Percentiles rank a stretch among this genome's conserved stretches.
Evolutionary conservation across 257 asterid species (phyloP).

Genomic region (Nicotiana knightiana): DNA sequence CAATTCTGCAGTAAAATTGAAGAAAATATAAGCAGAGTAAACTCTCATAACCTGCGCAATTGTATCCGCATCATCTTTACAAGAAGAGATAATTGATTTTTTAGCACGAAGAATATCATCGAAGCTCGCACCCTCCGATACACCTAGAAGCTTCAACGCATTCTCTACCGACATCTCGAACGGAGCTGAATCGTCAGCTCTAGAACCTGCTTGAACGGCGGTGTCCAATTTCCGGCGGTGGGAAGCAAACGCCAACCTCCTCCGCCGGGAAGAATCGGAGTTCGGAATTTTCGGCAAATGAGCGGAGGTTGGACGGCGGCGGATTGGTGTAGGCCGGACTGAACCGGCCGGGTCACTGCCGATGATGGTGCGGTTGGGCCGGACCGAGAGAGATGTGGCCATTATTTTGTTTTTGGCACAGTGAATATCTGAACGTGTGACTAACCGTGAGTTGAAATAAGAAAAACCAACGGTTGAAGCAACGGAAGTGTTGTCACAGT

Average conservation of each 20-base stretch:
- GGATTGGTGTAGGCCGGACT: slow-evolving; percentile 16
- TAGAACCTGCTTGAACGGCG: slow-evolving; percentile 63
- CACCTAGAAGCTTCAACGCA: slow-evolving; percentile 83
- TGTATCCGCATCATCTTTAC: slow-evolving; percentile 69
- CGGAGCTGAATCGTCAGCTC: slow-evolving; percentile 94
- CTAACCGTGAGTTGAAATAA: not conserved
- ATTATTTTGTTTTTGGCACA: slow-evolving; percentile 18
- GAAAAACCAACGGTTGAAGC: not conserved
- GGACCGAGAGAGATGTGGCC: slow-evolving; percentile 78
- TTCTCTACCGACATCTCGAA: slow-evolving; percentile 95
- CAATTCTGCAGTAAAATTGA: not conserved
- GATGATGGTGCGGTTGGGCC: slow-evolving; percentile 55
- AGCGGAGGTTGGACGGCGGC: slow-evolving; percentile 14
- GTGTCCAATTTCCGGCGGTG: slow-evolving; percentile 43
- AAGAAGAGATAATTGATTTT: slow-evolving; percentile 57
- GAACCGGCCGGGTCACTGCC: slow-evolving; percentile 36
- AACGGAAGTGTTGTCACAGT: not conserved
- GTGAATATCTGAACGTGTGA: slow-evolving; percentile 2
- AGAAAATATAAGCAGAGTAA: not conserved
- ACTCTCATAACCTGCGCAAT: slow-evolving; percentile 54
- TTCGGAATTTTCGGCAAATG: slow-evolving; percentile 18
- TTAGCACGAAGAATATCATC: slow-evolving; percentile 94
- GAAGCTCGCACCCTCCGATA: slow-evolving; percentile 84
- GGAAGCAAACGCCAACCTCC: slow-evolving; percentile 27
- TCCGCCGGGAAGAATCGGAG: not conserved